Conservation (phyloP, 805 yeast species). For the Candida coquimbonensis region DNA sequence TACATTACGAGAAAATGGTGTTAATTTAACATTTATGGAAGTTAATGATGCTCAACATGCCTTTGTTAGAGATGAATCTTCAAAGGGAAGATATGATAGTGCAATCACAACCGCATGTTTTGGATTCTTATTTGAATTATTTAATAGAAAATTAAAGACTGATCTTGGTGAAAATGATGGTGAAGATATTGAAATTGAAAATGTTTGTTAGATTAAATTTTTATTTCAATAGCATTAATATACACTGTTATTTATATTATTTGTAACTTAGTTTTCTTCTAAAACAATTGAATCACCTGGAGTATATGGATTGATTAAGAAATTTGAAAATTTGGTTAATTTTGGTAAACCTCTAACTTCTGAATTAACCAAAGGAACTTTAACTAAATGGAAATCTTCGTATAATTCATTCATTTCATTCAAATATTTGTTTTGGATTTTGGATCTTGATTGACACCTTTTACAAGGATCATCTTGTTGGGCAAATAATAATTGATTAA, state of each 20-base stretch:
- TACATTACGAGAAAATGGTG: conserved; percentile 49
- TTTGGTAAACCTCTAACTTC: conserved; percentile 93
- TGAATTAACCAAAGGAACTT: conserved; percentile 89
- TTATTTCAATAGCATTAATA: background rate
- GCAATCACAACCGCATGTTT: conserved; percentile 63
- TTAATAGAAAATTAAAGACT: conserved; percentile 57
- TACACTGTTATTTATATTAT: background rate
- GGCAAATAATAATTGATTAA: conserved; percentile 90
- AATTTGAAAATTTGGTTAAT: conserved; percentile 75
- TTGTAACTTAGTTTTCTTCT: background rate
- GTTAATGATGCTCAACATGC: conserved; percentile 80
- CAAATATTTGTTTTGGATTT: conserved; percentile 91
- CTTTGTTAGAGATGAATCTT: conserved; percentile 68
- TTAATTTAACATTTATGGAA: conserved; percentile 66
- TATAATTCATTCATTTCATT: conserved; percentile 94
- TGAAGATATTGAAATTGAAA: conserved; percentile 42
- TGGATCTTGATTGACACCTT: conserved; percentile 88
- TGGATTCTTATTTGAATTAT: conserved; percentile 63
- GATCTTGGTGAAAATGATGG: conserved; percentile 63
- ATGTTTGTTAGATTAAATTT: conserved; percentile 44
- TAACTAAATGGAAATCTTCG: conserved; percentile 94
- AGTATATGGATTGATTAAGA: conserved; percentile 70
- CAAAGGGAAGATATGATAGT: conserved; percentile 80
- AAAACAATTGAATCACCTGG: conserved; percentile 36
- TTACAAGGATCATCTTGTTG: conserved; percentile 68